A percentile compares a stretch with the other conserved stretches of the same genome.
These are phyloP conservation scores for Cronartium quercuum DNA, from an alignment of 1,284 basidiomycete genomes.

Conservation along the genomic window DNA sequence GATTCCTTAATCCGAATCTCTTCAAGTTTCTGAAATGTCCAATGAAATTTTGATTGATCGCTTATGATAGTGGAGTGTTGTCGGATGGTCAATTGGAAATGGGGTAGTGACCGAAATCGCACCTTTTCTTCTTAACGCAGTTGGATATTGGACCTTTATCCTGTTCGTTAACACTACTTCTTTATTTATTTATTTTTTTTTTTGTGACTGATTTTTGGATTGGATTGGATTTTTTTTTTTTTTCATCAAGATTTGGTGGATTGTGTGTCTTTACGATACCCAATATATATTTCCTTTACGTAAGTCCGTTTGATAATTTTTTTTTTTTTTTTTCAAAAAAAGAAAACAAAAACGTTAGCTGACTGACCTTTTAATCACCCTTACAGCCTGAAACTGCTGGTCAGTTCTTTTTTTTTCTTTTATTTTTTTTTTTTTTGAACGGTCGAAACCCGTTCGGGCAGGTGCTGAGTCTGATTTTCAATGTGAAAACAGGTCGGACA, in stretches of 20 bases:
- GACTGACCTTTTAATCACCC: slow-evolving; percentile 52
- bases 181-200: not conserved
- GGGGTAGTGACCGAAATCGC: slow-evolving; percentile 31
- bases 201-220: not conserved
- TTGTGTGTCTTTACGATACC: slow-evolving; percentile 30
- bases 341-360: no score
- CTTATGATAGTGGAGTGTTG: slow-evolving; percentile 27
- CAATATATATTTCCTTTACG: slow-evolving; percentile 36
- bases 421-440: no score
- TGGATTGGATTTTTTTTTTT: not conserved
- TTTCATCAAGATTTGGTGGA: slow-evolving; percentile 10
- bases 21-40: not conserved
- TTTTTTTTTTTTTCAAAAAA: no score
- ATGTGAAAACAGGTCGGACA: no score
- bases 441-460: no score
- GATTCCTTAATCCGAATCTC: not conserved
- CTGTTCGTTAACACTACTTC: not conserved
- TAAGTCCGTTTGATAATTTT: not conserved
- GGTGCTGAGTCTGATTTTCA: no score
- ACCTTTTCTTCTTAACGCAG: slow-evolving; percentile 30
- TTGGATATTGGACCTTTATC: slow-evolving; percentile 37
- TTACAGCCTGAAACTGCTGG: slow-evolving; percentile 64
- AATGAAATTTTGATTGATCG: not conserved
- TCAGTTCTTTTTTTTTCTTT: no score
- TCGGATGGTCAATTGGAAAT: slow-evolving; percentile 37